Base-by-base conservation (phyloP, 768 basidiomycete genomes). In the Psilocybe subaeruginosa region DNA sequence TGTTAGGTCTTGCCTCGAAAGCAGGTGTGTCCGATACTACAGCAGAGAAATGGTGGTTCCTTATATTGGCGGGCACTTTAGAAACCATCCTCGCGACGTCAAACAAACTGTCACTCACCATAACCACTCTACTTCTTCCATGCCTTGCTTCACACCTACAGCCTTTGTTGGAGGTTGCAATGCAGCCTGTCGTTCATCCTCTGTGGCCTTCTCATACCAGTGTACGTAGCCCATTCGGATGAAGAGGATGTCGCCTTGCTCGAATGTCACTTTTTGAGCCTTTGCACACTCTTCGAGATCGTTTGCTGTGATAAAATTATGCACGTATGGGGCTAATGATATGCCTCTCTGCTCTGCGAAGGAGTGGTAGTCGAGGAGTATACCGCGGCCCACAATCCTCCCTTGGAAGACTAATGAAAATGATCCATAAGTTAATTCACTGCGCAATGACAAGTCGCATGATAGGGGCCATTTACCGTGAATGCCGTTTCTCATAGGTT, bases 31-130 rank as follows among this genome's bases (percentile, higher is more conserved):
- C 70, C 3, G 68, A 61, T 39, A 66, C 70, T 12, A 71, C 68
- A 8, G 70, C 70, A 43, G 70, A 64, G 19, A 71, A 71, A 59
- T 71, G 70, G 58, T 66, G 67, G 35, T 68, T 57, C 70, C 70
- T 71, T n/a, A 8, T 31, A 23, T 23, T 23, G 23, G 23, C 23
- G 23, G 23, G 23, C 2, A 23, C 23, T 23, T 23, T 23, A 23
- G 23, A 23, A 23, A 2, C 23, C 23, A 2, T 23, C 23, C 23
- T 23, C 23, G 2, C 23, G 23, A 23, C 23, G 23, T 23, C 23
- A 23, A 54, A n/a, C 17, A 33, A 16, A 7, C 5, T 46, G 17
- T 5, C 14, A 27, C 9, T 33, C 9, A 43, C 47, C 65, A 71
- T 7, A 71, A 41, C 70, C 70, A 71, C 29, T 68, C 65, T 4